Evolutionary conservation across 1,284 basidiomycete genomes (phyloP), one percentile per base, ranked within the genome.

Genomic region (Cryptococcus depauperatus): DNA sequence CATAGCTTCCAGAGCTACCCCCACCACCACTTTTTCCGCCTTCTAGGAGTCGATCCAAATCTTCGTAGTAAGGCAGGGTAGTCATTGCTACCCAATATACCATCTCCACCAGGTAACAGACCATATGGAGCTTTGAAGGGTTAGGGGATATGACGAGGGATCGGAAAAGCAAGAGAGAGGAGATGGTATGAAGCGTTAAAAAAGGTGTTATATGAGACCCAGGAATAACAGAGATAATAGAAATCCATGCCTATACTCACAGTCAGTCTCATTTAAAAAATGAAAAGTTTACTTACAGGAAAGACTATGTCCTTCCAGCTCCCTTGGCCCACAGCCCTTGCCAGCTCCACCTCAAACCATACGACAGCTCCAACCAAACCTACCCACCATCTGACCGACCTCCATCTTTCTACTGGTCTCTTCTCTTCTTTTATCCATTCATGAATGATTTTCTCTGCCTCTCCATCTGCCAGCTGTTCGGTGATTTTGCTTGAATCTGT

Each of bases 51-150:
- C 63, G 50, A 45, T 68, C 60, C 38, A 71, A 46, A 0, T n/a
- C n/a, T 19, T 64, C 58, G 10, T 60, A 52, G 44, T 70, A 72
- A 0, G 71, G 72, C 5, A 71, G 50, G 42, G 58, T 58, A 41
- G 70, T 47, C 27, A 74, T 45, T 5, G 52, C 64, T 5, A 64
- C 26, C 53, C 68, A 62, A 47, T 66, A 64, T 5, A 70, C 51
- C 4, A 60, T n/a, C 28, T 68, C 58, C 8, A 64, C 44, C 13
- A 58, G 44, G 11, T 50, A 43, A 14, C 67, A 57, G 9, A 59
- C 50, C 10, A 68, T 52, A 1, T 43, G 48, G 13, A 68, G 54
- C 4, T 55, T 9, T 1, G 52, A 46, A 19, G 46, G 41, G 42
- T 56, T 29, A 21, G 45, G 43, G 32, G 40, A 41, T 29, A 68